A percentile compares a stretch with the other conserved stretches of the same genome.
Conservation (phyloP, 2,329 filamentous ascomycete species). For the Ambrosiella cleistominuta region DNA sequence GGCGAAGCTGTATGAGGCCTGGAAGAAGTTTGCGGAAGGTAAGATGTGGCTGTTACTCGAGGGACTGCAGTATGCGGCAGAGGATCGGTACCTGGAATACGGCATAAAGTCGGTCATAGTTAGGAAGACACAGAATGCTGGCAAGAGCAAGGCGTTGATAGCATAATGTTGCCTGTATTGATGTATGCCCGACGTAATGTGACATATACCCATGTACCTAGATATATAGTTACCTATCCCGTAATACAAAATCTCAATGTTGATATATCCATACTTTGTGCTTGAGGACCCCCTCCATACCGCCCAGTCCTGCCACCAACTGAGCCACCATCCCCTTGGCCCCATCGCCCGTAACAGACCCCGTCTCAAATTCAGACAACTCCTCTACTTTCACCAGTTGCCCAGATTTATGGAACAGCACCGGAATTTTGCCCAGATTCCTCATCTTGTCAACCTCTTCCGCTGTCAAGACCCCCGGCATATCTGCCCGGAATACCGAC, state of each 20-base stretch:
- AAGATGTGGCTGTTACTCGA: background rate
- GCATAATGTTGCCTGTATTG: too few species aligned
- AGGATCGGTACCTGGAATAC: background rate
- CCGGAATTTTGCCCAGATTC: slow-evolving; percentile 39
- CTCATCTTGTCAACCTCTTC: slow-evolving; percentile 32
- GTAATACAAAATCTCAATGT: slow-evolving; percentile 24
- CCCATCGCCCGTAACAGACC: slow-evolving; percentile 30
- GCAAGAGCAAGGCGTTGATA: background rate
- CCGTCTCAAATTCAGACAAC: slow-evolving; percentile 41
- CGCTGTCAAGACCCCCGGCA: slow-evolving; percentile 48
- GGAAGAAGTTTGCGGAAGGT: background rate
- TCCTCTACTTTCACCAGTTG: slow-evolving; percentile 29
- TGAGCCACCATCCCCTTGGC: slow-evolving; percentile 50
- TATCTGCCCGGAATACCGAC: slow-evolving; percentile 39
- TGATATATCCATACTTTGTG: slow-evolving; percentile 25
- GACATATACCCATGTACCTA: background rate
- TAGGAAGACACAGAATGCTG: background rate
- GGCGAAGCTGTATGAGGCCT: background rate
- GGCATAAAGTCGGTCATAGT: background rate
- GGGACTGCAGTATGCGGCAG: background rate
- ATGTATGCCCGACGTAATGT: too few species aligned
- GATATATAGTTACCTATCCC: background rate
- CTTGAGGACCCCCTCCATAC: slow-evolving; percentile 33
- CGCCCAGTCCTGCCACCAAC: slow-evolving; percentile 46
- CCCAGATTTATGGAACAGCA: slow-evolving; percentile 28